Conservation (phyloP, 2,329 filamentous ascomycete species). For the Bertia moriformis region DNA sequence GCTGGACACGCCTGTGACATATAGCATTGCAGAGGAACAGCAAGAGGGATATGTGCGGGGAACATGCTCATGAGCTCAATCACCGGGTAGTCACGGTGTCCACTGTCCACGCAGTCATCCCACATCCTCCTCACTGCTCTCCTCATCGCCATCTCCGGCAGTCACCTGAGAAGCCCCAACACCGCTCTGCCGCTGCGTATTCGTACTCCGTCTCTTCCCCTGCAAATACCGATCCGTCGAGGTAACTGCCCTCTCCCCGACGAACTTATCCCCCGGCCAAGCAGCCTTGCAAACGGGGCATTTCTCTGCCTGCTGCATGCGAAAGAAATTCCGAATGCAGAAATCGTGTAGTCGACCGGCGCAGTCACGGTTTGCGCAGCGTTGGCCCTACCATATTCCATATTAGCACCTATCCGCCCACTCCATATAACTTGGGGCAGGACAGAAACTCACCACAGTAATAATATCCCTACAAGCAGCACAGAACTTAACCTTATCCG, state of each 20-base stretch:
- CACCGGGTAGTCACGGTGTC: too few relatives aligned
- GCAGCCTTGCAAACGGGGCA: constrained; percentile 2
- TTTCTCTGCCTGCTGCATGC: constrained; percentile 27
- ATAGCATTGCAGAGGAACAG: too few relatives aligned
- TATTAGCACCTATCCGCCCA: neutral
- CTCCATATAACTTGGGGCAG: too few relatives aligned
- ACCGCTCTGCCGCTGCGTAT: neutral
- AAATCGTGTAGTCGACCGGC: constrained; percentile 36
- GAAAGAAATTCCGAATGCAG: constrained; percentile 37
- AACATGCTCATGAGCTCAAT: too few relatives aligned
- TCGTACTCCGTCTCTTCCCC: neutral
- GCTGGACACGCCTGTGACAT: too few relatives aligned
- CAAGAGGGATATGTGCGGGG: too few relatives aligned
- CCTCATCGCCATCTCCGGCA: too few relatives aligned
- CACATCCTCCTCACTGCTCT: too few relatives aligned
- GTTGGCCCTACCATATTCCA: constrained; percentile 24
- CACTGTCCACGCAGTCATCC: too few relatives aligned
- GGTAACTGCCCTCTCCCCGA: constrained; percentile 6
- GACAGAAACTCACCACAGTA: constrained; percentile 21
- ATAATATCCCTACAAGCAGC: constrained; percentile 50
- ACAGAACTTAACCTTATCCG: constrained; percentile 41
- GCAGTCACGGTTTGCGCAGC: constrained; percentile 35
- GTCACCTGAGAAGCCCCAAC: too few relatives aligned
- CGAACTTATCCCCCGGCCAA: constrained; percentile 6
- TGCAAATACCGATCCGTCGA: neutral